These are phyloP conservation scores for Suillus discolor DNA, from an alignment of 768 basidiomycete genomes.

Conservation along the genomic window DNA sequence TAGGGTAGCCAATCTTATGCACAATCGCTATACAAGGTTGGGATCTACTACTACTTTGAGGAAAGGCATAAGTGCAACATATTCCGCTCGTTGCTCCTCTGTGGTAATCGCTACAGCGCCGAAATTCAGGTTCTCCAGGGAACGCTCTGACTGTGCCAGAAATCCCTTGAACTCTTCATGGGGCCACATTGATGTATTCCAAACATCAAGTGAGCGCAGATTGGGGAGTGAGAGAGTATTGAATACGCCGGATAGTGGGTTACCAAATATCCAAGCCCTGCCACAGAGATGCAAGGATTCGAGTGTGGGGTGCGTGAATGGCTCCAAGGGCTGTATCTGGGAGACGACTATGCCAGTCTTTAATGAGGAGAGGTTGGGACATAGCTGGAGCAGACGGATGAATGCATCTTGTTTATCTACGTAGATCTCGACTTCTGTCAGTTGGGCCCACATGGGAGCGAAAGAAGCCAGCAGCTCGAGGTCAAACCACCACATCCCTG, in stretches of 20 bases:
- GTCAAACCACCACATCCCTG: slow-evolving; percentile 6
- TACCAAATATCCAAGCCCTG: not conserved
- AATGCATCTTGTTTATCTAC: slow-evolving; percentile 3
- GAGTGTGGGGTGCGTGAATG: not conserved
- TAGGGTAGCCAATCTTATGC: not conserved
- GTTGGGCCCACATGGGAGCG: slow-evolving; percentile 19
- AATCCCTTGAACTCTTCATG: slow-evolving; percentile 19
- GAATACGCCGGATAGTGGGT: slow-evolving; percentile 7
- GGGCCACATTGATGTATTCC: slow-evolving; percentile 17
- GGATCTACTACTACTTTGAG: slow-evolving; percentile 9
- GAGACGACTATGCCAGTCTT: not conserved
- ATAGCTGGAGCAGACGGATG: slow-evolving; percentile 17
- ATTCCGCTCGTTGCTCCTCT: slow-evolving; percentile 18
- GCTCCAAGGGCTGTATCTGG: not conserved
- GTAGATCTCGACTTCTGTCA: slow-evolving; percentile 18
- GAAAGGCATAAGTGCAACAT: slow-evolving; percentile 19
- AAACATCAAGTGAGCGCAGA: slow-evolving; percentile 14
- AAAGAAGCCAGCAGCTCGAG: slow-evolving; percentile 12
- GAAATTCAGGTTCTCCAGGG: slow-evolving; percentile 22
- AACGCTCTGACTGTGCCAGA: slow-evolving; percentile 22
- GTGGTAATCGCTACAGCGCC: slow-evolving; percentile 13
- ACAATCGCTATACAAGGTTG: not conserved
- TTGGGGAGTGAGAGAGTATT: slow-evolving; percentile 20
- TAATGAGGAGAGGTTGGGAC: slow-evolving; percentile 17
- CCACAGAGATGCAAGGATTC: not conserved